Percentiles rank a stretch among this genome's conserved stretches.
These are phyloP conservation scores for Ajuga reptans DNA, from an alignment of 305 asterid genomes.

Conservation along the genomic window DNA sequence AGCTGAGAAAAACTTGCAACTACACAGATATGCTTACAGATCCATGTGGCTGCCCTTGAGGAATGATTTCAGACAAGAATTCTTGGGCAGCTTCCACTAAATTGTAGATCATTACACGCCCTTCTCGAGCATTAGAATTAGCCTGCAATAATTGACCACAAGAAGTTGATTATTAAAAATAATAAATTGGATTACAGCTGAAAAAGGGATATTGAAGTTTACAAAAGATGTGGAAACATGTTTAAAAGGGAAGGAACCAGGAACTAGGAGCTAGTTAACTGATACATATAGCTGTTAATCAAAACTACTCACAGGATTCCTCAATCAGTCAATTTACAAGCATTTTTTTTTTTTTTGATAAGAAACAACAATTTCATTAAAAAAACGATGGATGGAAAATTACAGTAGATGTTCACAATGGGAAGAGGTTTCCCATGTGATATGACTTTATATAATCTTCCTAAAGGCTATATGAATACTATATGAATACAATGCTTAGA, in stretches of 20 bases:
- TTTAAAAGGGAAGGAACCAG: not conserved
- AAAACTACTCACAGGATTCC: not conserved
- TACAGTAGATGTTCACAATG: no score
- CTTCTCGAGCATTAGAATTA: conserved; percentile 88
- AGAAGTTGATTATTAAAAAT: not conserved
- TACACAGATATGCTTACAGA: conserved; percentile 39
- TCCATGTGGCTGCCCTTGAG: conserved; percentile 44
- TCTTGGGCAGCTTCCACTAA: conserved; percentile 99
- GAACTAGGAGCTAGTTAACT: not conserved
- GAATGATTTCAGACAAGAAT: conserved; percentile 84
- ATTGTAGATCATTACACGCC: conserved; percentile 96
- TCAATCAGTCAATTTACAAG: conserved; percentile 1
- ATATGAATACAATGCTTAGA: no score
- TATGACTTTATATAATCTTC: no score
- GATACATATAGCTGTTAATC: conserved; percentile 2
- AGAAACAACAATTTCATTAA: no score
- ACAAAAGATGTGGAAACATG: conserved; percentile 7
- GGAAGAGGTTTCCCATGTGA: no score
- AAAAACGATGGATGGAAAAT: no score
- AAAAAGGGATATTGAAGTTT: not conserved
- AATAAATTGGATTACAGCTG: not conserved
- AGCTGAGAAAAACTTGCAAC: conserved; percentile 19
- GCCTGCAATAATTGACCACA: conserved; percentile 48
- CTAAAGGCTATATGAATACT: no score
- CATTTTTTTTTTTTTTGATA: no score